phyloP scores from a whole-genome alignment of 345 rosid genomes.

The Eucalyptus pauciflora region DNA sequence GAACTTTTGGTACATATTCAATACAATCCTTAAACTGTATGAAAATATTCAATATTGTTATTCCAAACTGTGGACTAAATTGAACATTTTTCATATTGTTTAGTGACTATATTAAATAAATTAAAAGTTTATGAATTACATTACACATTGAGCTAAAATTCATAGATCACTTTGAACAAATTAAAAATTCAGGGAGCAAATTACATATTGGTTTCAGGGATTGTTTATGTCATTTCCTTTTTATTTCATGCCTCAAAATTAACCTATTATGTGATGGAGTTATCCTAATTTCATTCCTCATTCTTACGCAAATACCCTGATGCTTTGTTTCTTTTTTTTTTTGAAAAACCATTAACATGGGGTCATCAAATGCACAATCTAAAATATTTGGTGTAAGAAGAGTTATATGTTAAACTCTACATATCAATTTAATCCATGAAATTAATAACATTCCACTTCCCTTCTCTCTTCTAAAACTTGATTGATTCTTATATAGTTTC shows the following conservation, averaged over 20 bases:
- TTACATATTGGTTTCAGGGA: too few relatives aligned
- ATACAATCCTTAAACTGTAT: rapidly evolving
- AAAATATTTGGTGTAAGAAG: background rate
- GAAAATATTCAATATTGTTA: rapidly evolving
- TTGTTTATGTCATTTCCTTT: too few relatives aligned
- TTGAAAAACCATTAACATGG: background rate
- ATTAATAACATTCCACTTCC: background rate
- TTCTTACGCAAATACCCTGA: background rate
- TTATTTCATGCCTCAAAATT: background rate
- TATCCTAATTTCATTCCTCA: background rate
- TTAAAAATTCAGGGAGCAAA: rapidly evolving
- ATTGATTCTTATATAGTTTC: background rate
- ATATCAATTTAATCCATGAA: background rate
- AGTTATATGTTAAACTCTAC: background rate
- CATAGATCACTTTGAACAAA: too few relatives aligned
- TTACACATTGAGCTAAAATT: too few relatives aligned
- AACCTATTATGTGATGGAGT: background rate
- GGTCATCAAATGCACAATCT: background rate
- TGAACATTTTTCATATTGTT: rapidly evolving
- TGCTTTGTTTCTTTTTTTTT: background rate
- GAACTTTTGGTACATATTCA: rapidly evolving
- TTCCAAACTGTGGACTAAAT: too few relatives aligned
- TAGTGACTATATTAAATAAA: too few relatives aligned
- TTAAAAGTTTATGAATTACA: too few relatives aligned
- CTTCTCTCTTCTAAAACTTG: background rate